A percentile compares a stretch with the other conserved stretches of the same genome.
These are phyloP conservation scores for Pythium rhizo-oryzae DNA, from an alignment of 352 stramenopile genomes.

Conservation along the genomic window DNA sequence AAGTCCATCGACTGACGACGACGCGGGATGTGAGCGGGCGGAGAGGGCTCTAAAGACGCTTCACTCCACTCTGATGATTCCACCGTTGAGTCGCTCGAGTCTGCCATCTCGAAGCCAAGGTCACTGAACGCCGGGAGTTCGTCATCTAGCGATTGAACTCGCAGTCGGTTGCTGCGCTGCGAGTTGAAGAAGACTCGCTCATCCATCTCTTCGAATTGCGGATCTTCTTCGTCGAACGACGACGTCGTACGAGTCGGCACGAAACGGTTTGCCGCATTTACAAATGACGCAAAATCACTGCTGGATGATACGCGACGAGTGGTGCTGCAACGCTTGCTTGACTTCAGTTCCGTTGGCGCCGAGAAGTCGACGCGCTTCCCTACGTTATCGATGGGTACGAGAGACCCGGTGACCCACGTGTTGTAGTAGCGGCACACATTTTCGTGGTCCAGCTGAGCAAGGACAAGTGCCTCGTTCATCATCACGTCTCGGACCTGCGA, in stretches of 20 bases:
- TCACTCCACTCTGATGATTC: not conserved
- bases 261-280: constrained; percentile 15
- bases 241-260: constrained; percentile 12
- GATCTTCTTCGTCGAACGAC: constrained; percentile 24
- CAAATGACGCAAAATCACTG: constrained; percentile 27
- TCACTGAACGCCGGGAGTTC: constrained; percentile 47
- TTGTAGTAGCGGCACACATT: constrained; percentile 95
- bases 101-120: constrained; percentile 58
- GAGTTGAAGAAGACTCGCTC: constrained; percentile 4
- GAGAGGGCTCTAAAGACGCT: not conserved
- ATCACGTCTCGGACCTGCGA: constrained; percentile 90
- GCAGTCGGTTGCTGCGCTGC: not conserved
- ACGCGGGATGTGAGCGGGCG: constrained; percentile 19
- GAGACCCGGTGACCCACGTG: constrained; percentile 73
- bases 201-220: constrained; percentile 27
- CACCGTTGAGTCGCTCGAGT: not conserved
- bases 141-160: constrained; percentile 16
- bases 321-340: not conserved
- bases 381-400: constrained; percentile 61
- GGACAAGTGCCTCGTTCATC: constrained; percentile 91
- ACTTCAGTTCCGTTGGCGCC: not conserved
- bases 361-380: constrained; percentile 29
- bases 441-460: constrained; percentile 92
- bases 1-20: constrained; percentile 33
- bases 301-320: constrained; percentile 27